Evolutionary conservation across 495 filamentous ascomycete genomes (phyloP).

Genomic region (Neurospora sp.): DNA sequence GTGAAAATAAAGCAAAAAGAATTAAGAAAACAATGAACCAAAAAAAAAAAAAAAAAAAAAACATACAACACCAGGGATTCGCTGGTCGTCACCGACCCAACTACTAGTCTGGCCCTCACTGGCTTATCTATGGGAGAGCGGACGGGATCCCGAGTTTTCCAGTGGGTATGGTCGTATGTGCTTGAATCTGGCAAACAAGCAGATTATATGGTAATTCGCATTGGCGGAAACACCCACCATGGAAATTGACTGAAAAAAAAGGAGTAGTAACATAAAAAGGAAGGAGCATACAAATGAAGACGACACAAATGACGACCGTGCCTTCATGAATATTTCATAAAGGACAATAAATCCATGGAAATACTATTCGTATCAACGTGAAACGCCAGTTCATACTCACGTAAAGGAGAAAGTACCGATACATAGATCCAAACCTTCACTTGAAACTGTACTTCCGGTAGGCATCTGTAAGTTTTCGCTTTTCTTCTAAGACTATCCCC

Average conservation of each 20-base stretch:
- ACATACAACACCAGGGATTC: neutral
- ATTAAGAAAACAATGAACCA: too few species aligned
- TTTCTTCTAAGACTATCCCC: neutral
- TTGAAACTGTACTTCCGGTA: neutral
- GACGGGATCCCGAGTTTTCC: slow-evolving; percentile 34
- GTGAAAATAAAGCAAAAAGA: too few species aligned
- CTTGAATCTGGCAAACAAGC: rapidly evolving
- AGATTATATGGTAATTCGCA: neutral
- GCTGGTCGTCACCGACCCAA: neutral
- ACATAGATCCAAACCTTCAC: neutral
- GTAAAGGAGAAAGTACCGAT: neutral
- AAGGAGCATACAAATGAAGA: neutral
- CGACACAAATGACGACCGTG: neutral
- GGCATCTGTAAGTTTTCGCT: neutral
- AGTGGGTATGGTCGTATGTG: neutral
- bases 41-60: neutral
- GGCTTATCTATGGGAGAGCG: slow-evolving; percentile 39
- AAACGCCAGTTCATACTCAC: neutral
- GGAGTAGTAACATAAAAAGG: neutral
- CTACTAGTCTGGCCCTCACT: neutral
- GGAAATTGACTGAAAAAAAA: neutral
- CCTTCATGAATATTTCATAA: neutral
- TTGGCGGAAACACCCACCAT: neutral
- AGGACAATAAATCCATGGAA: too few species aligned
- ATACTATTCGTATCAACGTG: neutral